Conservation (phyloP, 139 green algal genomes). For the Gonium pectorale region DNA sequence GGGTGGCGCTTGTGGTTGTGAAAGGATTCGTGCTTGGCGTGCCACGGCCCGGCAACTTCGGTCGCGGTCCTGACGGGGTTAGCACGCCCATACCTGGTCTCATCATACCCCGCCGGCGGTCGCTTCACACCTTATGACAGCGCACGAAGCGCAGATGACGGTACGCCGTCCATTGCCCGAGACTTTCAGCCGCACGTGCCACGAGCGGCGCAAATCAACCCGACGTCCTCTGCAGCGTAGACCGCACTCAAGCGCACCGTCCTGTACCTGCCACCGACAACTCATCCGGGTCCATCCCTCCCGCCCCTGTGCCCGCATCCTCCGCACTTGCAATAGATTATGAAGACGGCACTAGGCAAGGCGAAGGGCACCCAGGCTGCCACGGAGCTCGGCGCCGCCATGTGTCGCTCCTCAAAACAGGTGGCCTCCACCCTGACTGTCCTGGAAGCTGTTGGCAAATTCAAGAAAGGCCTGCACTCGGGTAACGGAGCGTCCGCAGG, state of each 20-base stretch:
- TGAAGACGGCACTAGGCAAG: conserved; percentile 27
- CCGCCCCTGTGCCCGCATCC: not conserved
- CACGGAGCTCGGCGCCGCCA: conserved; percentile 4
- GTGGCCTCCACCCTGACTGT: not conserved
- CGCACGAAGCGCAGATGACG: no score
- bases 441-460: not conserved
- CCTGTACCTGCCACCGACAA: no score
- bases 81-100: no score
- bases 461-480: conserved; percentile 3
- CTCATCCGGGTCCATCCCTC: not conserved
- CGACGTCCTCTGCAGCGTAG: no score
- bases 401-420: not conserved
- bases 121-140: no score
- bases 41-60: no score
- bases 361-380: conserved; percentile 15
- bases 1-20: no score
- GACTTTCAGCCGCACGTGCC: not conserved
- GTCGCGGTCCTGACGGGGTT: no score
- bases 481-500: not conserved
- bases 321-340: not conserved
- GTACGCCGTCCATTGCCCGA: no score
- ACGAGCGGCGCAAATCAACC: not conserved
- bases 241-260: no score
- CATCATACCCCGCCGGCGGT: no score
- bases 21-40: no score